Evolutionary conservation across 129 eudicot genomes (phyloP).

Genomic region (Arctium lappa): DNA sequence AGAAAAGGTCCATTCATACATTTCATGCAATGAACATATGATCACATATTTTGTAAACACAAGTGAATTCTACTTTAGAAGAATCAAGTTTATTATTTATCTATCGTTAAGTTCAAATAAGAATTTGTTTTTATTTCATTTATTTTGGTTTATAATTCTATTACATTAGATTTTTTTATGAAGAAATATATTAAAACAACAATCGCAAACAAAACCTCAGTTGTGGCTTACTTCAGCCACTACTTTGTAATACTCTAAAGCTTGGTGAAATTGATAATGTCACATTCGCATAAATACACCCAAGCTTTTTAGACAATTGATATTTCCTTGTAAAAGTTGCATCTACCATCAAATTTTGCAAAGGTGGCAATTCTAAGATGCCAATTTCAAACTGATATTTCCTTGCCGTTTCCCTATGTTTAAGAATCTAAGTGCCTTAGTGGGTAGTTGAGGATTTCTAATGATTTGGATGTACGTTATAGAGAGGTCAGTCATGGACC

Average conservation of each 20-base stretch:
- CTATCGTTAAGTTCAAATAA: neutral
- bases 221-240: neutral
- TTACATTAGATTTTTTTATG: neutral
- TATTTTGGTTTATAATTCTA: neutral
- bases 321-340: neutral
- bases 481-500: neutral
- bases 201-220: neutral
- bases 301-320: neutral
- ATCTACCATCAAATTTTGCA: neutral
- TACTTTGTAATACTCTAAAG: neutral
- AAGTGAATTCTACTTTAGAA: neutral
- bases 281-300: neutral
- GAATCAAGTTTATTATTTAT: neutral
- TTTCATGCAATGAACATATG: neutral
- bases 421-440: neutral
- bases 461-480: neutral
- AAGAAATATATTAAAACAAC: neutral
- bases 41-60: neutral
- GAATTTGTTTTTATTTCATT: neutral
- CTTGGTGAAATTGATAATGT: neutral
- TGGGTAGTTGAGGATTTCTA: neutral
- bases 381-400: slow-evolving; percentile 2
- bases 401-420: neutral
- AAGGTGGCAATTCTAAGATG: slow-evolving; percentile 12
- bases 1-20: neutral